A percentile compares a stretch with the other conserved stretches of the same genome.
These are phyloP conservation scores for Lolium multiflorum DNA, from an alignment of 176 grass and related monocot genomes.

Conservation along the genomic window DNA sequence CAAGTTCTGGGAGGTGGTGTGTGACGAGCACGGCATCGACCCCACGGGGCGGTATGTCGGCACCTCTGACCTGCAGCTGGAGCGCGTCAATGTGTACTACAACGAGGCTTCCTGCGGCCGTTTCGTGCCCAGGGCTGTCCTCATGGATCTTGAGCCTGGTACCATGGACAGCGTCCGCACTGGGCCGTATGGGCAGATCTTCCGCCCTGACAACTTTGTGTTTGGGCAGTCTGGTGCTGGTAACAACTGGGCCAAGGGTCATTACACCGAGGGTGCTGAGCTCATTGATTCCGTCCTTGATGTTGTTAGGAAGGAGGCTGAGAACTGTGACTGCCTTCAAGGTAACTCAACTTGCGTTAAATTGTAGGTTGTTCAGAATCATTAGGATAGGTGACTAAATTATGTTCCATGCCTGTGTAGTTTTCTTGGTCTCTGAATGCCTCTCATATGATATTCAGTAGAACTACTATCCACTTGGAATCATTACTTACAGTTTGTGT, in stretches of 20 bases:
- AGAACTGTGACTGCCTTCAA: slow-evolving; percentile 85
- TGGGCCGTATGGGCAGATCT: slow-evolving; percentile 73
- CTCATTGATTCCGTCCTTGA: slow-evolving; percentile 77
- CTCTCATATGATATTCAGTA: not conserved
- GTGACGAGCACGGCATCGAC: slow-evolving; percentile 79
- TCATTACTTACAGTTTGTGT: not conserved
- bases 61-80: slow-evolving; percentile 67
- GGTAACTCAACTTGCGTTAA: slow-evolving; percentile 44
- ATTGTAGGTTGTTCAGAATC: not conserved
- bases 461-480: not conserved
- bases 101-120: slow-evolving; percentile 76
- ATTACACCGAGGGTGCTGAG: slow-evolving; percentile 80
- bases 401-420: not conserved
- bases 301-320: slow-evolving; percentile 83
- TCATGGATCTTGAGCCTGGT: slow-evolving; percentile 87
- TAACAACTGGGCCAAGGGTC: slow-evolving; percentile 76
- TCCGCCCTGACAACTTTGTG: slow-evolving; percentile 76
- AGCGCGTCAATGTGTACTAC: slow-evolving; percentile 87
- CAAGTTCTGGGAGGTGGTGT: slow-evolving; percentile 86
- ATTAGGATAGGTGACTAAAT: not conserved
- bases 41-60: slow-evolving; percentile 55
- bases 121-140: slow-evolving; percentile 73
- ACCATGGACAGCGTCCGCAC: slow-evolving; percentile 83
- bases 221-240: slow-evolving; percentile 81
- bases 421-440: not conserved